A percentile compares a stretch with the other conserved stretches of the same genome.
Evolutionary conservation across 73 alveolate genomes (phyloP).

Genomic region (Paramecium biaurelia): DNA sequence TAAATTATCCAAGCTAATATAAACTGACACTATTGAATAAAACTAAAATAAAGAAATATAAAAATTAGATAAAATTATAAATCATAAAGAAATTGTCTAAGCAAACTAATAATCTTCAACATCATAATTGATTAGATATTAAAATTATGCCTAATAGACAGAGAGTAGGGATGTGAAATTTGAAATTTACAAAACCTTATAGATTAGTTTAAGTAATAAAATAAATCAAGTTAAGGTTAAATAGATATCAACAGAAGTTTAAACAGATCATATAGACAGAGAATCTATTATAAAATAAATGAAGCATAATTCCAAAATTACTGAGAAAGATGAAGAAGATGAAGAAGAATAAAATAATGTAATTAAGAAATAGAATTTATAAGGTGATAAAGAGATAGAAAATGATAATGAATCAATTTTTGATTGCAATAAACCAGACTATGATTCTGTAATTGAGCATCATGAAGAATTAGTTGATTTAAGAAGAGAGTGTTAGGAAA

Average conservation of each 20-base stretch:
- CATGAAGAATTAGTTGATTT: constrained; percentile 14
- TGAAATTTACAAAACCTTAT: neutral
- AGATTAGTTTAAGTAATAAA: neutral
- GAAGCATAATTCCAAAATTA: neutral
- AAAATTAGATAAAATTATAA: neutral
- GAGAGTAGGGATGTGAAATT: neutral
- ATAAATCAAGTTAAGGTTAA: neutral
- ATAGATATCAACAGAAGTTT: neutral
- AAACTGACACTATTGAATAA: neutral
- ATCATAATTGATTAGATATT: neutral
- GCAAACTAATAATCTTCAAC: neutral
- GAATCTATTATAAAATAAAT: neutral
- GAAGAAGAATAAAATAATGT: neutral
- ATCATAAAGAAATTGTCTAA: neutral
- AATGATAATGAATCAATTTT: neutral
- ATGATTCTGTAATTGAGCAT: constrained; percentile 9
- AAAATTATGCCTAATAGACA: neutral
- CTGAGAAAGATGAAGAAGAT: neutral
- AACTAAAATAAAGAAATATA: neutral
- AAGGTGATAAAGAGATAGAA: neutral
- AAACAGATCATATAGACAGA: neutral
- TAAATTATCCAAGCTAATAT: neutral
- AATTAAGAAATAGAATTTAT: neutral
- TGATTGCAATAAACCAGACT: constrained; percentile 10
- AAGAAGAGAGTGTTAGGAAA: neutral